Evolutionary conservation across 768 basidiomycete species (phyloP).

Genomic region (Termitomyces eurrhizus): DNA sequence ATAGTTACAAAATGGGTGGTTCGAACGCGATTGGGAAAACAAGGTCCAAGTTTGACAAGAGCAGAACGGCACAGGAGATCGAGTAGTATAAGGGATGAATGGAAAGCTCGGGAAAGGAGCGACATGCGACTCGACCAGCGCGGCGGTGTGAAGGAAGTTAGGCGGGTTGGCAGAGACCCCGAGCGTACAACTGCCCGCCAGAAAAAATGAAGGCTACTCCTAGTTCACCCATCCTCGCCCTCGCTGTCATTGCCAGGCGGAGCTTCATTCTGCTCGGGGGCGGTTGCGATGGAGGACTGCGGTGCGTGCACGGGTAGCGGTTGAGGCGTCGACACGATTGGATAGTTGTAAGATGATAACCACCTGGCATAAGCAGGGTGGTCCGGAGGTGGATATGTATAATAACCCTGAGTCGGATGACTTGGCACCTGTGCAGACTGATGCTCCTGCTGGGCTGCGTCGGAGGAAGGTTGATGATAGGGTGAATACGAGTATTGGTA

Average conservation of each 20-base stretch:
- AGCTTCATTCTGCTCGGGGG: neutral
- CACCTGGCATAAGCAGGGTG: slow-evolving; percentile 1
- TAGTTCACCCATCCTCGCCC: slow-evolving; percentile 1
- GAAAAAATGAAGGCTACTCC: neutral
- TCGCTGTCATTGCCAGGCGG: neutral
- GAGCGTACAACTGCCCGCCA: slow-evolving; percentile 18
- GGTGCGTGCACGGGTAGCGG: slow-evolving; percentile 1
- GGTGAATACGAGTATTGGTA: slow-evolving; percentile 7
- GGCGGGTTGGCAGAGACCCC: slow-evolving; percentile 18
- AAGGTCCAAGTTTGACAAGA: neutral
- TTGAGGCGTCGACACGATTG: neutral
- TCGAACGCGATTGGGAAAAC: slow-evolving; percentile 5
- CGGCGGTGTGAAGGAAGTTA: slow-evolving; percentile 9
- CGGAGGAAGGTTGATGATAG: neutral
- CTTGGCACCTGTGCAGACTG: neutral
- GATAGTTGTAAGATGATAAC: slow-evolving; percentile 9
- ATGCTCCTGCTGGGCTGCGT: slow-evolving; percentile 4
- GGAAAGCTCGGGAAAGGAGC: slow-evolving; percentile 12
- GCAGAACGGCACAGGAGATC: slow-evolving; percentile 6
- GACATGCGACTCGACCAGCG: slow-evolving; percentile 5
- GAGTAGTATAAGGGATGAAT: neutral
- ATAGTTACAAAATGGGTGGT: slow-evolving; percentile 6
- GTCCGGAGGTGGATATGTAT: slow-evolving; percentile 11
- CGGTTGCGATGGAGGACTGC: slow-evolving; percentile 19
- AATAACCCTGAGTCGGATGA: slow-evolving; percentile 6